Evolutionary conservation across 495 filamentous ascomycete species (phyloP), one percentile per base, ranked within the genome.

Genomic region (Durotheca rogersii): DNA sequence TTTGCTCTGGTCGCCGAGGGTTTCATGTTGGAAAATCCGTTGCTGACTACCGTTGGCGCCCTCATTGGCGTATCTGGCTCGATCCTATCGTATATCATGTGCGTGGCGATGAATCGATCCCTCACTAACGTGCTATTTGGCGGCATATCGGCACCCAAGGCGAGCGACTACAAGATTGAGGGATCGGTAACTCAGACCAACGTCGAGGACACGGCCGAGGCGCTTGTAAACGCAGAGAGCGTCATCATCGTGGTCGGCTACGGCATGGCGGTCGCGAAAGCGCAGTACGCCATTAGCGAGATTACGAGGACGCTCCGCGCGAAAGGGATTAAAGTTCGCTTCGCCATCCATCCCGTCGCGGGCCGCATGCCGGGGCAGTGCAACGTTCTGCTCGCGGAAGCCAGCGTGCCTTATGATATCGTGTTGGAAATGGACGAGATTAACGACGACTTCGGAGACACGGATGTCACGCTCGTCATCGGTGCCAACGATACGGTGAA

Each of bases 341-440:
- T 92, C 54, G 88, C 87, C 9, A 92, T 92, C 51, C 88, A 90
- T 59, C 87, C 87, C 0, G 86, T 90, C 16, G 87, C 88, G 0
- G 88, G 88, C 31, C 78, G 88, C 18, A 92, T 92, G 88, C 88
- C 88, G 0, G 88, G 88, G 2, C 88, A 92, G 63, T 90, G 87
- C 69, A 92, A 92, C 58, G 88, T 92, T 6, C 72, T 92, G 6
- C 78, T 90, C 4, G 88, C 88, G 2, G 88, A 92, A 60, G 88
- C 88, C 1, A 83, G 79, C 18, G 88, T 92, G 21, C 86, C 86
- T 4, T 92, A 92, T 61, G 87, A 91, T 58, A 90, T 89, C 38
- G 86, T 90, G 25, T 73, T 89, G 12, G 88, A 92, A 70, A 90
- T 90, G 88, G 88, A 90, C 64, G 88, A 92, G 67, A 90, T 92